These are phyloP conservation scores for Sorghum bicolor DNA, from an alignment of 176 grass and related monocot genomes.

Conservation along the genomic window DNA sequence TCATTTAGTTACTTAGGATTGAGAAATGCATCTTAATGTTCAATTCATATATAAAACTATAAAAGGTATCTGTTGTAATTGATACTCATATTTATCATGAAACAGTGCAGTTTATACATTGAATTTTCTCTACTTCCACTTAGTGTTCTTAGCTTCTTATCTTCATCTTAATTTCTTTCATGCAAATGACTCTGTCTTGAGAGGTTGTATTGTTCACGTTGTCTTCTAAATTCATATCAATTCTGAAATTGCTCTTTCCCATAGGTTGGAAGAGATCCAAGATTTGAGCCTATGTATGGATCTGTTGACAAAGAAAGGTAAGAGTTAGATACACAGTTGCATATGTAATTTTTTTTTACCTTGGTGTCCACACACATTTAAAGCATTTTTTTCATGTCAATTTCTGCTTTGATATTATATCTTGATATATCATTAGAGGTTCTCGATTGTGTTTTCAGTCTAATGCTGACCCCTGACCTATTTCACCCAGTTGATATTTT, in stretches of 20 bases:
- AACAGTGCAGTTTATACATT: background rate
- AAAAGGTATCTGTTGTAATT: background rate
- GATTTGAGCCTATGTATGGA: conserved; percentile 82
- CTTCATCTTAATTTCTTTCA: background rate
- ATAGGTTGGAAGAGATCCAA: conserved; percentile 75
- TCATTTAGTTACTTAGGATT: background rate
- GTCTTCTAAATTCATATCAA: background rate
- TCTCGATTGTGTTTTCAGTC: background rate
- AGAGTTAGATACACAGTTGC: background rate
- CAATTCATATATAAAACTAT: background rate
- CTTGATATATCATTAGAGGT: background rate
- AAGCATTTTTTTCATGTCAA: background rate
- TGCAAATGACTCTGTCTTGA: background rate
- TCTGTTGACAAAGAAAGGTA: conserved; percentile 81
- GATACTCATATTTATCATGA: background rate
- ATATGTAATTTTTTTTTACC: background rate
- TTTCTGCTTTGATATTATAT: background rate
- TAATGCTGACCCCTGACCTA: background rate
- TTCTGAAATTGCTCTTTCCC: conserved; percentile 12
- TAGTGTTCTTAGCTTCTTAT: background rate
- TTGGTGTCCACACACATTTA: background rate
- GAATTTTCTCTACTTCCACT: background rate
- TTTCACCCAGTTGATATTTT: background rate
- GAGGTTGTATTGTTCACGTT: background rate
- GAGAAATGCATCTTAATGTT: background rate